Evolutionary conservation across 2,329 filamentous ascomycete genomes (phyloP), one percentile per base, ranked within the genome.

Genomic region (Clarireedia sp.): DNA sequence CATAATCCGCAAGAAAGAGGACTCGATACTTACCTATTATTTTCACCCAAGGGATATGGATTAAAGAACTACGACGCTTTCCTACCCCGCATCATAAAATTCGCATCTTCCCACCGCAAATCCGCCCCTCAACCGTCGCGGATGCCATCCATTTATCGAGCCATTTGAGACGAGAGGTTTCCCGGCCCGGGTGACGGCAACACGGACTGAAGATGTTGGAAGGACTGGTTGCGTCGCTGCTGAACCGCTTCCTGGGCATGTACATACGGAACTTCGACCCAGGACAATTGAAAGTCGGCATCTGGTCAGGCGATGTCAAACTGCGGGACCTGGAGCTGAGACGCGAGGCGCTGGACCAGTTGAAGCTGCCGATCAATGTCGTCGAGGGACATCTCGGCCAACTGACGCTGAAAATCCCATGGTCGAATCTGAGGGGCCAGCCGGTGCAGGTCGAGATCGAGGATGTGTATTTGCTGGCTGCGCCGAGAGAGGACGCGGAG

Each of bases 241-340:
- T 99, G 66, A 99, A 99, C 78, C 88, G 95, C 77, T 97, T 99
- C 75, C 76, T 99, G 82, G 95, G 94, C 80, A 96, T 97, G 87
- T 99, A 99, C 73, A 92, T 99, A 73, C 91, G 95, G 80, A 97
- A 99, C 74, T 99, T 99, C 71, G 94, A 99, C 73, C 90, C 94
- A 54, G 87, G 90, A 67, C 94, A 99, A 76, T 81, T 99, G 63
- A 99, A 99, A 70, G 91, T 99, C 61, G 94, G 95, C 61, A 99
- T 99, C 67, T 99, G 92, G 94, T 95, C 89, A 21, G 94, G 95
- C 66, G 94, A 99, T 75, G 94, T 99, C 67, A 96, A 95, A 74
- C 80, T 99, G 46, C 85, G 86, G 58, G 86, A 99, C 67, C 85
- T 99, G 57, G 89, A 99, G 75, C 80, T 99, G 48, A 89, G 91